These are phyloP conservation scores for Xylaria scruposa DNA, from an alignment of 495 filamentous ascomycete genomes.

Conservation along the genomic window DNA sequence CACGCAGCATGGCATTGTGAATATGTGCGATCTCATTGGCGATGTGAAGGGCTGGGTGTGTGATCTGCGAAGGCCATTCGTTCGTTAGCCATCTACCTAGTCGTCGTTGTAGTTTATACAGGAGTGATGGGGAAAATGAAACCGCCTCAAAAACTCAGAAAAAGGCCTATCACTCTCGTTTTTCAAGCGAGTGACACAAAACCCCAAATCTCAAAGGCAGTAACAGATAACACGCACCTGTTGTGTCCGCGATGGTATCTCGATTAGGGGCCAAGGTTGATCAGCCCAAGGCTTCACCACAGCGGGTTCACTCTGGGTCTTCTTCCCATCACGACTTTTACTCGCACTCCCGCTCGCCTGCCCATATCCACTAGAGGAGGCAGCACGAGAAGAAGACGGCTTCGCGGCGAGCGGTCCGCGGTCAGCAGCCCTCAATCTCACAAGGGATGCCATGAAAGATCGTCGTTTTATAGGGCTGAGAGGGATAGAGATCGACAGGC, in stretches of 20 bases:
- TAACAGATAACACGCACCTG: conserved; percentile 27
- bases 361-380: neutral
- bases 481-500: neutral
- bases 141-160: neutral
- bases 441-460: neutral
- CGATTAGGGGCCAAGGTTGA: conserved; percentile 43
- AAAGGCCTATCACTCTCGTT: too few relatives aligned
- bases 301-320: neutral
- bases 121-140: neutral
- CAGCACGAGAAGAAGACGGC: neutral
- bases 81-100: neutral
- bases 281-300: conserved; percentile 44
- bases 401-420: neutral
- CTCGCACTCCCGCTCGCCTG: neutral
- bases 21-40: conserved; percentile 53
- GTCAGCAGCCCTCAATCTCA: neutral
- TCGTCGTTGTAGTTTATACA: neutral
- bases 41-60: conserved; percentile 37
- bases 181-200: neutral
- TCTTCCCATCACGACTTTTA: neutral
- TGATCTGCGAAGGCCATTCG: conserved; percentile 21
- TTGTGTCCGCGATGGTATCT: conserved; percentile 35
- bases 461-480: neutral
- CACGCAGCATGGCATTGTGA: conserved; percentile 58
- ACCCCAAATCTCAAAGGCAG: neutral